A percentile compares a stretch with the other conserved stretches of the same genome.
phyloP scores from a whole-genome alignment of 306 rosid genomes.

The Myrica gale region DNA sequence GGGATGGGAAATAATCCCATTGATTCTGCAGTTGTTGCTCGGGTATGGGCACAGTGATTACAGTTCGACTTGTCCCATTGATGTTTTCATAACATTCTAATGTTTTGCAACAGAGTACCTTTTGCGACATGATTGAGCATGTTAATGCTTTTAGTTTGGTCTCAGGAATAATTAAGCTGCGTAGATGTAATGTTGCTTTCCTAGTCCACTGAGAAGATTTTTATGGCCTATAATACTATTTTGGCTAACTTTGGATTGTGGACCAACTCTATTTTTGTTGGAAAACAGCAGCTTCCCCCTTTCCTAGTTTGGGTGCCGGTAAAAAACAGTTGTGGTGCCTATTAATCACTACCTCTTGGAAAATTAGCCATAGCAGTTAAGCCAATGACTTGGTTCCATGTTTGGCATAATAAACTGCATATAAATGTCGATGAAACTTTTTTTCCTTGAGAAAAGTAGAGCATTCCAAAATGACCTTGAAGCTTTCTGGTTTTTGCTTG shows the following conservation, averaged over 20 bases:
- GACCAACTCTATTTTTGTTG: neutral
- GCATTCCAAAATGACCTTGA: neutral
- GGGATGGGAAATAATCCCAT: conserved; percentile 63
- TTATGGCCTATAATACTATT: neutral
- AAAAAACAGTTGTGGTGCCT: conserved; percentile 2
- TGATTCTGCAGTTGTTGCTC: conserved; percentile 69
- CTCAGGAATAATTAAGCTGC: neutral
- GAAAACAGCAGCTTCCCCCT: neutral
- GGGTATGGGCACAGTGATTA: conserved; percentile 49
- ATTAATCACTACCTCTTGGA: neutral
- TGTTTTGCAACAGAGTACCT: neutral
- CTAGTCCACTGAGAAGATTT: conserved; percentile 9
- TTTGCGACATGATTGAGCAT: neutral
- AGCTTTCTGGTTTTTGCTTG: conserved; percentile 11
- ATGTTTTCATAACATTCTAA: conserved; percentile 17
- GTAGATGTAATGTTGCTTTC: neutral
- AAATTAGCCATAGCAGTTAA: neutral
- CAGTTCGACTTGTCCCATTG: conserved; percentile 13
- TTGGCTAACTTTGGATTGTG: neutral
- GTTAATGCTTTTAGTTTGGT: neutral
- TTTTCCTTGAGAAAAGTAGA: neutral
- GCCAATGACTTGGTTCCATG: no score
- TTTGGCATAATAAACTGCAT: neutral
- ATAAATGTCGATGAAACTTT: neutral
- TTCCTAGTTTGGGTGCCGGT: neutral